Base-by-base conservation (phyloP, 805 yeast genomes). In the Brettanomyces custersianus region DNA sequence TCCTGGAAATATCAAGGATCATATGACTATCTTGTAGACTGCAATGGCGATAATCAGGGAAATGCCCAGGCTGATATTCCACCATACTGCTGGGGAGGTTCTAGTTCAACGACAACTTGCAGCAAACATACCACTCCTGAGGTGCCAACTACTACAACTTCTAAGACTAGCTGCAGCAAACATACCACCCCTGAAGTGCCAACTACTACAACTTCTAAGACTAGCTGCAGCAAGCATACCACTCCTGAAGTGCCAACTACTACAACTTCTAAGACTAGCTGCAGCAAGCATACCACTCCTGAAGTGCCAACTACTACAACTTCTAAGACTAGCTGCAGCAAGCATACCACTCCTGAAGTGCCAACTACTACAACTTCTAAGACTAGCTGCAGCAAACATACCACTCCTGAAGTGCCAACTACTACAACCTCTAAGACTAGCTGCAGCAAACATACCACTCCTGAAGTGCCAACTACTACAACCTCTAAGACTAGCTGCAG, bases 61-160 rank as follows among this genome's bases (percentile, higher is more conserved):
- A 13, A 25, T 25, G n/a, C 28, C n/a, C 46, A 52, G 29, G 40
- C 47, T 4, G 54, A 51, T 34, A 40, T 42, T 20, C 54, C 54
- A 13, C 31, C 39, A 4, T 48, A 33, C 33, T 49, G 45, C 39
- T 52, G 54, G 54, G 15, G 28, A n/a, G n/a, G 12, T 22, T 22
- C 28, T 6, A 25, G 28, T 11, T 25, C 28, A 7, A 8, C 28
- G n/a, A 25, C 28, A 11, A 8, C 28, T 17, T n/a, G 17, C 3
- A 25, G 17, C 10, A 22, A 10, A 10, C 10, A n/a, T 22, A 10
- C 25, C 12, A 22, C 25, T 22, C 25, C 6, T 25, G 17, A 25
- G 15, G 17, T 6, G 15, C 28, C 28, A 25, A 25, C 28, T 11
- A 8, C 28, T n/a, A n/a, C 28, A 13, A 25, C 28, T 25, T n/a